A percentile compares a stretch with the other conserved stretches of the same genome.
Evolutionary conservation across 257 asterid genomes (phyloP).

Genomic region (Plantago elongata): DNA sequence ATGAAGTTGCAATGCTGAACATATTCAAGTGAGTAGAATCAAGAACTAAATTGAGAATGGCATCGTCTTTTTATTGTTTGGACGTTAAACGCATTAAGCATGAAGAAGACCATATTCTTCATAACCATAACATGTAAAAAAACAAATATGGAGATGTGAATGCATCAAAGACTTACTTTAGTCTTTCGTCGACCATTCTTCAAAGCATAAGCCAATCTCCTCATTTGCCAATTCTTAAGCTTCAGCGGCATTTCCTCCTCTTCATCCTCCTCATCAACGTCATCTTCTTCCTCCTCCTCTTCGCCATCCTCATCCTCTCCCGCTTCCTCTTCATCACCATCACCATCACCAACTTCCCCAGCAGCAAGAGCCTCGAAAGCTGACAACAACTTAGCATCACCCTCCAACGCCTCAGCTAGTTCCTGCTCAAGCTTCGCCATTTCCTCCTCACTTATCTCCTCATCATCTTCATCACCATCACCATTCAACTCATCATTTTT

Average conservation of each 20-base stretch:
- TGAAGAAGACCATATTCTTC: neutral
- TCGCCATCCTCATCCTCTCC: constrained; percentile 23
- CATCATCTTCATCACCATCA: constrained; percentile 43
- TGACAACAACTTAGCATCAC: constrained; percentile 66
- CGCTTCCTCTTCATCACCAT: constrained; percentile 24
- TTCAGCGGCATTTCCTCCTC: constrained; percentile 48
- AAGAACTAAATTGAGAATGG: too few relatives aligned
- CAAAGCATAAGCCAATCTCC: constrained; percentile 77
- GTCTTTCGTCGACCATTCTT: constrained; percentile 88
- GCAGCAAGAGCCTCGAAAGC: constrained; percentile 36
- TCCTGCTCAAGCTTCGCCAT: constrained; percentile 74
- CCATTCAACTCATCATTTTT: constrained; percentile 55
- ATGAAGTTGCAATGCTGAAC: too few relatives aligned
- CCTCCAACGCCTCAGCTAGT: constrained; percentile 67
- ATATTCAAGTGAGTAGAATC: too few relatives aligned
- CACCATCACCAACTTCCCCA: constrained; percentile 26
- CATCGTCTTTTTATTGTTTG: too few relatives aligned
- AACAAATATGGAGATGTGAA: too few relatives aligned
- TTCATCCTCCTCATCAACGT: constrained; percentile 32
- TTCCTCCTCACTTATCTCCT: constrained; percentile 70
- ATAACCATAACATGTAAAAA: too few relatives aligned
- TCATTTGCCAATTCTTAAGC: constrained; percentile 82
- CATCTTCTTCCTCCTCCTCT: constrained; percentile 33
- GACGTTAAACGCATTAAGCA: neutral
- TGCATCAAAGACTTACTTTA: constrained; percentile 45